Conservation (phyloP, 495 filamentous ascomycete genomes). For the Trichoderma reesei region DNA sequence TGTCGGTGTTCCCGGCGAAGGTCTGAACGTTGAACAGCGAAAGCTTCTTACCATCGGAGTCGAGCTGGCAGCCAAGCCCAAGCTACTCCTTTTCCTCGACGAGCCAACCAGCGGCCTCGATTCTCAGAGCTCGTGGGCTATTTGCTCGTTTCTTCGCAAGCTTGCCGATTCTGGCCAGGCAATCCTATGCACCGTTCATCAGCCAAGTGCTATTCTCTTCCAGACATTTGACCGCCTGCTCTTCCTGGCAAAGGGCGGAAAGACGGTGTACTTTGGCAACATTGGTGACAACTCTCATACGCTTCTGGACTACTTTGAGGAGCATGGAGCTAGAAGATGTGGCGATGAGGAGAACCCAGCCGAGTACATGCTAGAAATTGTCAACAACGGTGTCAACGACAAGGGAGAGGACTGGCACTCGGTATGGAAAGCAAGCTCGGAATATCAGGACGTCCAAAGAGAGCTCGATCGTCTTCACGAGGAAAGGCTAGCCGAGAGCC, state of each 20-base stretch:
- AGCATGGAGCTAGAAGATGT: constrained; percentile 49
- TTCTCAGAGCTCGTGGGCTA: constrained; percentile 59
- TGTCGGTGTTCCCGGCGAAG: constrained; percentile 64
- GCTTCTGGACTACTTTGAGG: constrained; percentile 60
- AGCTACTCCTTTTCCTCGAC: constrained; percentile 70
- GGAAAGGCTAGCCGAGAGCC: constrained; percentile 2
- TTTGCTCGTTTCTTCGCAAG: constrained; percentile 66
- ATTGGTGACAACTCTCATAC: constrained; percentile 59
- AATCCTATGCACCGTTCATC: constrained; percentile 71
- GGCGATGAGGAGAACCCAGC: constrained; percentile 46
- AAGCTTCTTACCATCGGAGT: constrained; percentile 66
- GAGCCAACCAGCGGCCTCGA: constrained; percentile 82
- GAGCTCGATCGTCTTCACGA: constrained; percentile 41
- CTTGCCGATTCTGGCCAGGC: constrained; percentile 61
- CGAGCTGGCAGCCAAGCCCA: constrained; percentile 68
- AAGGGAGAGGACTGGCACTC: constrained; percentile 53
- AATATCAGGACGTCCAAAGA: constrained; percentile 48
- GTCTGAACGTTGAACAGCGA: constrained; percentile 29
- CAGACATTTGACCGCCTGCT: constrained; percentile 55
- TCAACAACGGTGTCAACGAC: constrained; percentile 19
- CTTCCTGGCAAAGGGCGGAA: constrained; percentile 64
- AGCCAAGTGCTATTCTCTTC: constrained; percentile 50
- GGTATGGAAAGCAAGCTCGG: constrained; percentile 54
- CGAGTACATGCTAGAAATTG: constrained; percentile 43
- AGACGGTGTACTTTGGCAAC: constrained; percentile 74